Evolutionary conservation across 371 early-diverging fungal species (phyloP), one percentile per base, ranked within the genome.

Genomic region (Massospora cicadina): DNA sequence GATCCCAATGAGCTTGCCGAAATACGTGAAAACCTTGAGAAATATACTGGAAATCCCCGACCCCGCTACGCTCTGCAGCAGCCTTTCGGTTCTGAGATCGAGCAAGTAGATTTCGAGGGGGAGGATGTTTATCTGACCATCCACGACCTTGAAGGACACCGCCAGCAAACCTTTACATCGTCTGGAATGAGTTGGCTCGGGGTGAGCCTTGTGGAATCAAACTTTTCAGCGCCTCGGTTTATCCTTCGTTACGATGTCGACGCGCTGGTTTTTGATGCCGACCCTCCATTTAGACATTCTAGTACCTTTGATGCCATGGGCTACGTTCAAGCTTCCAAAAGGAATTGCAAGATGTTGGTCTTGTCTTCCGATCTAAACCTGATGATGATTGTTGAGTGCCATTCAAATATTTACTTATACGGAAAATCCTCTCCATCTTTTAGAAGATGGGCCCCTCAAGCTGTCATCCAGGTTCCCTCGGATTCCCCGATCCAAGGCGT

Each of bases 261-360:
- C 69, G 88, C 83, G 1, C 66, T 83, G 0, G 78, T 87, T 0
- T 89, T 79, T 56, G 33, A 32, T 10, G 29, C 26, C 29, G 65
- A 64, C 0, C 57, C 69, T 69, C 53, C 54, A 23, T 58, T 69
- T 71, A 33, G 66, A 31, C 92, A 89, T 67, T 65, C 65, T 12
- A 74, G 76, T 31, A 79, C 87, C 0, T 82, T 88, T 66, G 75
- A 82, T 60, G 90, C 90, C 0, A 73, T 91, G 63, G 85, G 82
- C 0, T 91, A 85, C 69, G 85, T 91, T 0, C 87, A 85, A 65
- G 89, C 88, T 28, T 84, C 85, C 66, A 90, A 90, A 71, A 78
- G 84, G 29, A 86, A 88, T 68, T 78, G 76, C 65, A 76, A 83
- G 32, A 81, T 81, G 10, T 43, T 17, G 17, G 17, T 17, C 5